Evolutionary conservation across 1,139 yeast genomes (phyloP), one percentile per base, ranked within the genome.

Genomic region (Geotrichum phurueaensis): DNA sequence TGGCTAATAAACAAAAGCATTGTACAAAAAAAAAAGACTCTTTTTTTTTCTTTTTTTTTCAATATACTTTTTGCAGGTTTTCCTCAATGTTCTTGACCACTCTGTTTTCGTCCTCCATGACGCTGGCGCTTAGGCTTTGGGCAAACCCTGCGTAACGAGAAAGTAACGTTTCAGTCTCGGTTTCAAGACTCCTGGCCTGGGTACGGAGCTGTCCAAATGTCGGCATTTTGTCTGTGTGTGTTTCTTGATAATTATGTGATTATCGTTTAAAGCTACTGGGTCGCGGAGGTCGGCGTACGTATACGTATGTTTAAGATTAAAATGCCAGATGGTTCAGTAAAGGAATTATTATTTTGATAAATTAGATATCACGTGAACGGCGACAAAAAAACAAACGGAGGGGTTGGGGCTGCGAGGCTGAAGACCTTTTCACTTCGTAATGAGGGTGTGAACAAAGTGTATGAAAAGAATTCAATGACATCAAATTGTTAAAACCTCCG

Each of bases 151-250:
- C 81, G 67, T 78, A 84, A n/a, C 76, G 75, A 0, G 84, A 75
- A 39, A 86, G 71, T 43, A 80, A 72, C 1, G 76, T 67, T 58
- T 82, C 82, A 10, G 87, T 77, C 66, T 83, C 84, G 47, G 81
- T 79, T 68, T 86, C 90, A 58, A 83, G 72, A 2, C 81, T 74
- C 29, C 86, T 75, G 1, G 82, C 80, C 67, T 82, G 84, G 9
- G 85, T 75, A 64, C 87, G 76, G 22, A 80, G 73, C 51, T 84
- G 82, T 47, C 78, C 77, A 70, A 82, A 82, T 13, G 71, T 62
- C 7, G 69, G 64, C 63, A 61, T 61, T 12, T 12, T 56, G 23
- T 6, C 4, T 47, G 45, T 39, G 45, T 33, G 39, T 33, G 15
- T 33, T 5, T 33, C 2, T 39, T 39, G 39, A 10, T 25, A 3